A percentile compares a stretch with the other conserved stretches of the same genome.
These are phyloP conservation scores for Penicillium sclerotigenum DNA, from an alignment of 2,329 filamentous ascomycete species.

Conservation along the genomic window DNA sequence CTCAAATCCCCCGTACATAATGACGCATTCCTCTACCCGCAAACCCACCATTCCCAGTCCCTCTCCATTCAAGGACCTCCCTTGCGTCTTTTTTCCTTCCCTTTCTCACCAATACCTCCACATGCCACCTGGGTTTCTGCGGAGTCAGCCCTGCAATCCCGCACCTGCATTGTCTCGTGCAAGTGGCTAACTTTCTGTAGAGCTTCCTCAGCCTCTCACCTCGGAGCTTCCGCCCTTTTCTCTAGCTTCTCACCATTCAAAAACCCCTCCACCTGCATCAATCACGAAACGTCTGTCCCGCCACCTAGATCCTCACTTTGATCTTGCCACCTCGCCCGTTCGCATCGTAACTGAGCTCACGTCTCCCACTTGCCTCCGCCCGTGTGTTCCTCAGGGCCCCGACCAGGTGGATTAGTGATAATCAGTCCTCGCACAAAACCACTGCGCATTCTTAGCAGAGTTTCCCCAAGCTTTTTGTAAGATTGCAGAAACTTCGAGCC, in stretches of 20 bases:
- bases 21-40: constrained; percentile 37
- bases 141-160: constrained; percentile 18
- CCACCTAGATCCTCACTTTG: background rate
- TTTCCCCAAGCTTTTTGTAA: constrained; percentile 15
- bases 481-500: constrained; percentile 23
- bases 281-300: background rate
- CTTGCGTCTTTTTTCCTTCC: constrained; percentile 18
- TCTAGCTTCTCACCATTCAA: constrained; percentile 3
- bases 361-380: background rate
- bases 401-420: background rate
- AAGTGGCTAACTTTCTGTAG: constrained; percentile 19
- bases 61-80: constrained; percentile 15
- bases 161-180: constrained; percentile 7
- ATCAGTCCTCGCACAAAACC: background rate
- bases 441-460: constrained; percentile 2
- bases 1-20: constrained; percentile 29
- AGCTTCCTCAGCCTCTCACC: constrained; percentile 7
- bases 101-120: constrained; percentile 21
- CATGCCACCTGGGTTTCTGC: constrained; percentile 19
- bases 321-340: background rate
- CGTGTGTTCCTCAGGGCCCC: background rate
- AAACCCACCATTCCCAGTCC: constrained; percentile 21
- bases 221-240: background rate
- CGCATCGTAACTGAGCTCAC: background rate
- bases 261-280: background rate